Evolutionary conservation across 192 early-diverging fungal genomes (phyloP), one percentile per base, ranked within the genome.

Genomic region (Backusella mclennaniae): DNA sequence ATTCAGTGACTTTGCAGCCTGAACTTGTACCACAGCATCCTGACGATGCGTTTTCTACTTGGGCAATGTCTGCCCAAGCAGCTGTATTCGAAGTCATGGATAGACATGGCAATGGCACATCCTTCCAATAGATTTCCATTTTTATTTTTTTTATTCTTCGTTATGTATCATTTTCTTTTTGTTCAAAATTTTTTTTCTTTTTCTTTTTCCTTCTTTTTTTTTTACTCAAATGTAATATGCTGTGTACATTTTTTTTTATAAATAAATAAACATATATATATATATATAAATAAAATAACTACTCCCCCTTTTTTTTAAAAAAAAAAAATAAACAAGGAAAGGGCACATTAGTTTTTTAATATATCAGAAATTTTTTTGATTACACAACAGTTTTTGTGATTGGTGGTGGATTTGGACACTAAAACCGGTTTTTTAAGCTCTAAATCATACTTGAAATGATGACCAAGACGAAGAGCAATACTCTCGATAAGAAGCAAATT

Each of bases 41-140:
- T 26, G 70, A 71, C 26, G 70, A 71, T 46, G 70, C 29, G 29
- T 71, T 31, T 49, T 71, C 70, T 29, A 29, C 23, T 49, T 71
- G 70, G 70, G 44, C 14, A 33, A 31, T 49, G 26, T 69, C 68
- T 35, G 17, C 44, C 7, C 70, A 71, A 44, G 70, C 42, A 11
- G 39, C 70, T 31, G 70, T 71, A 14, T 71, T 71, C 29, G 42
- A 35, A 15, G 39, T 71, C 8, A 71, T 71, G 41, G 41, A 71
- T 71, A 49, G 29, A 71, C 39, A 49, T 70, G 69, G n/a, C 1
- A 69, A 21, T 35, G 46, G 4, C 6, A 63, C 56, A 63, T 12
- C 56, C 56, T 63, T 26, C 12, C 21, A 63, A 63, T 63, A 63
- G 56, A 59, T 26, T 29, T 63, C 26, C 26, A 26, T 26, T 59